Evolutionary conservation across 768 basidiomycete genomes (phyloP).

Genomic region (Suillus weaverae): DNA sequence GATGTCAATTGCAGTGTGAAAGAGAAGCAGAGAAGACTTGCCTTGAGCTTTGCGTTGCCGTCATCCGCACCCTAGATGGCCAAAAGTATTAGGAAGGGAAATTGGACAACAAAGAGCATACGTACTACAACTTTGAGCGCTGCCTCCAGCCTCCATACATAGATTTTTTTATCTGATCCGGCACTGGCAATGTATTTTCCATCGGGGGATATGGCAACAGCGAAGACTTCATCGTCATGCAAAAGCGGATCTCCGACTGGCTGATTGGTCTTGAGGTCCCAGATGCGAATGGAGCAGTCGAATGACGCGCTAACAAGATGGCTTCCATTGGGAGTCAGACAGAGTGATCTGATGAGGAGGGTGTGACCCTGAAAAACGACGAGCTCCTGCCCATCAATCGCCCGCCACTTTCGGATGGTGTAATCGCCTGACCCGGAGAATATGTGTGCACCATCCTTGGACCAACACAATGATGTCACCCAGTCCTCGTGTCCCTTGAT

Average conservation of each 20-base stretch:
- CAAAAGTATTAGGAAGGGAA: too few relatives aligned
- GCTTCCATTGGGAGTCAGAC: too few relatives aligned
- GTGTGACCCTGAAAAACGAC: too few relatives aligned
- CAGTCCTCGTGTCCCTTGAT: background rate
- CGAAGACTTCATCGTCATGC: slow-evolving; percentile 78
- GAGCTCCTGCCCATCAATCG: too few relatives aligned
- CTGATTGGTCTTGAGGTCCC: background rate
- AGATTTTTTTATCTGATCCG: slow-evolving; percentile 72
- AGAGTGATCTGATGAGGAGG: too few relatives aligned
- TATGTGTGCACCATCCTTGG: background rate
- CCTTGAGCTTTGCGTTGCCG: background rate
- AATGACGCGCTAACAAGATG: too few relatives aligned
- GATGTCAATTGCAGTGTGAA: background rate
- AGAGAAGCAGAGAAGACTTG: background rate
- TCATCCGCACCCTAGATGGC: background rate
- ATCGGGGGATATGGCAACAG: slow-evolving; percentile 77
- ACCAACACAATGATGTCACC: background rate
- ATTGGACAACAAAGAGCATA: too few relatives aligned
- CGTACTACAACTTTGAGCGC: background rate
- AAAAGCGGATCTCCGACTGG: slow-evolving; percentile 45
- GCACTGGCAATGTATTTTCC: slow-evolving; percentile 79
- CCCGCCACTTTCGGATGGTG: background rate
- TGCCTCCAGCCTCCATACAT: slow-evolving; percentile 74
- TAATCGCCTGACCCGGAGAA: background rate
- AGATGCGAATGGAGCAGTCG: background rate